Evolutionary conservation across 2,329 filamentous ascomycete genomes (phyloP).

Genomic region (Phialophora expanda): DNA sequence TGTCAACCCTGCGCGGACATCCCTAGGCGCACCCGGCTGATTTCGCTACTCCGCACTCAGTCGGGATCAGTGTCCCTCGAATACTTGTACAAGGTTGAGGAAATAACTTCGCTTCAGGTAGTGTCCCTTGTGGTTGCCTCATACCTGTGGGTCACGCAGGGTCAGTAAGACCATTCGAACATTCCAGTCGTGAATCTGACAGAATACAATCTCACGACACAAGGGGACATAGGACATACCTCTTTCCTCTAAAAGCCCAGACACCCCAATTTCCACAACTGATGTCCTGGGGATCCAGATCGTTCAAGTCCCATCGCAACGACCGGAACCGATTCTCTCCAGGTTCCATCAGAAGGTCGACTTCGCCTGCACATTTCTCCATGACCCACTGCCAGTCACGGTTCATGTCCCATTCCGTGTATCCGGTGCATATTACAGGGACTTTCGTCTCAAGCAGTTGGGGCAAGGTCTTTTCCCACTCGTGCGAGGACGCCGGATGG

Average conservation of each 20-base stretch:
- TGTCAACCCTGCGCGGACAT: not conserved
- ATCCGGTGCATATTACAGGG: constrained; percentile 91
- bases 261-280: constrained; percentile 97
- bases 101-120: constrained; percentile 2
- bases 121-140: constrained; percentile 37
- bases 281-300: constrained; percentile 89
- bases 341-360: constrained; percentile 88
- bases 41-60: not conserved
- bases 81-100: constrained; percentile 7
- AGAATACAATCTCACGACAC: not conserved
- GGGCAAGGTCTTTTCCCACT: constrained; percentile 91
- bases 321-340: constrained; percentile 95
- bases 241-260: constrained; percentile 97
- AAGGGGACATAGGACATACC: constrained; percentile 60
- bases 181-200: not conserved
- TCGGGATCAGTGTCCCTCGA: not conserved
- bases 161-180: constrained; percentile 23
- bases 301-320: constrained; percentile 94
- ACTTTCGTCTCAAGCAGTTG: constrained; percentile 92
- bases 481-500: constrained; percentile 88
- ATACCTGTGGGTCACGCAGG: constrained; percentile 32
- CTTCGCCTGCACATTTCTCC: constrained; percentile 84
- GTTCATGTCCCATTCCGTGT: constrained; percentile 94
- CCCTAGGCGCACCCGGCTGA: not conserved
- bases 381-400: constrained; percentile 89